Evolutionary conservation across 78 protist species (phyloP), one percentile per base, ranked within the genome.

Genomic region (Planoprotostelium fungivorum): DNA sequence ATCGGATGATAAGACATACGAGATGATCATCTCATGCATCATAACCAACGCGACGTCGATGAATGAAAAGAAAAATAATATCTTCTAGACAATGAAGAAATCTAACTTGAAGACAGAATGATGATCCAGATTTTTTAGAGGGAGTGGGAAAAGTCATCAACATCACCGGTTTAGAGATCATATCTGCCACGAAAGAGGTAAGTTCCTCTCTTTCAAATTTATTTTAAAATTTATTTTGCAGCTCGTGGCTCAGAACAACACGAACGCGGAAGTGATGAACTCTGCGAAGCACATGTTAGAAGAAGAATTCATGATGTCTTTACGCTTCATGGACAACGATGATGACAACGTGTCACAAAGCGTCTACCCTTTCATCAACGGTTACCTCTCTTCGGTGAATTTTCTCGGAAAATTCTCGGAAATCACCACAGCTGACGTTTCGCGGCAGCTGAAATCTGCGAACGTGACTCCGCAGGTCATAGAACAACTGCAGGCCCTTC

Each of bases 91-190:
- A n/a, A n/a, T n/a, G n/a, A n/a, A n/a, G n/a, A n/a, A n/a, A n/a
- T n/a, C n/a, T n/a, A n/a, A n/a, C n/a, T n/a, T n/a, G n/a, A n/a
- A n/a, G n/a, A 10, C 37, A 31, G 84, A 38, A 90, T 1, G 94
- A 92, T 86, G 91, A 89, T 37, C 35, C 38, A n/a, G 94, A 92
- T 23, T 92, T 92, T 73, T 37, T 89, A 10, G 89, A 90, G 28
- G 90, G 85, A 83, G 39, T 92, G 63, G 94, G 94, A 84, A 89
- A 87, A 39, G 37, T 92, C 23, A 86, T 92, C 0, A 92, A 92
- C 85, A 89, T 89, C 51, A 89, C 94, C 35, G 94, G 94, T 92
- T 87, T 92, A 90, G 94, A 92, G 29, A 89, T 92, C 34, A 36
- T 92, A 35, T 90, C 93, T 84, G 86, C 90, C 51, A 51, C 88